Evolutionary conservation across 2,329 filamentous ascomycete species (phyloP), one percentile per base, ranked within the genome.

Genomic region (Beauveria bassiana): DNA sequence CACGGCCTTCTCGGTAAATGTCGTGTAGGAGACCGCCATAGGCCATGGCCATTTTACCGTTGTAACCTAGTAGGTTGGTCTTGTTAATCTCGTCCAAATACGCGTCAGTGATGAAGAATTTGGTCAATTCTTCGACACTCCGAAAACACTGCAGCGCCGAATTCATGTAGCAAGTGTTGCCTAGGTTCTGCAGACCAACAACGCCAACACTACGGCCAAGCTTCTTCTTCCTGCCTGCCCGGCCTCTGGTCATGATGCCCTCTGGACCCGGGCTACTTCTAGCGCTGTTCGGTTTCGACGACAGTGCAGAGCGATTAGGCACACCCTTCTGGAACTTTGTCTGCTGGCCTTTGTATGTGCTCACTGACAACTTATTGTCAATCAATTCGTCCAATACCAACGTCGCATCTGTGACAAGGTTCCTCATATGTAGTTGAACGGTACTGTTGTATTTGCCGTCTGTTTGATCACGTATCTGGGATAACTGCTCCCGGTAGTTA

Each of bases 161-260:
- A 74, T 98, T 98, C 93, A 98, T 97, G 77, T 99, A 99, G 75
- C 95, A 99, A 0, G 95, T 98, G 70, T 99, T 99, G 54, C 95
- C 95, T 16, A 99, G 78, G 70, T 99, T 99, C 65, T 85, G 86
- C 58, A 99, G 78, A 40, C 95, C 95, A 47, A 93, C 89, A 46
- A 87, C 88, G 38, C 95, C 95, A 40, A 86, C 75, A 14, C 85
- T 84, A 64, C 86, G 86, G 10, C 89, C 89, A 45, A 86, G 84
- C 66, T 85, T 86, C 66, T 86, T 88, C 65, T 86, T 86, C 65
- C 86, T 86, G 63, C 87, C 85, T 8, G 83, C 77, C 61, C 90
- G 84, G 47, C 91, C 91, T 66, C 92, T 83, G 0, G 90, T 93
- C 64, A 89, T 78, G 8, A 81, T 76, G 1, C 81, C 82, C 5